Conservation (phyloP, 2,329 filamentous ascomycete species). For the Hypoxylon rubiginosum region DNA sequence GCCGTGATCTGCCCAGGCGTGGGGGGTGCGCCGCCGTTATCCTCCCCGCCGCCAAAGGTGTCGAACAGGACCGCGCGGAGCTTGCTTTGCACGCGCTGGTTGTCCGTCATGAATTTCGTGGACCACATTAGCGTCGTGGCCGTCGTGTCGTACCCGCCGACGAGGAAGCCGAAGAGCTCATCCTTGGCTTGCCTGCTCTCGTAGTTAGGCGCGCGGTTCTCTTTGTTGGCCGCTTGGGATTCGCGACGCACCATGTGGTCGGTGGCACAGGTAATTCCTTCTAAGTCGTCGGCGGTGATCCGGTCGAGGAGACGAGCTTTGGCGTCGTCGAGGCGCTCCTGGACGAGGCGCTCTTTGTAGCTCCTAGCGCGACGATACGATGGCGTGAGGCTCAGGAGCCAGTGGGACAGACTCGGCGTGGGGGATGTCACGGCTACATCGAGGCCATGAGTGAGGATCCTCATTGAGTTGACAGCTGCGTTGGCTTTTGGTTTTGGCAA, state of each 20-base stretch:
- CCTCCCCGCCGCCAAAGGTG: background rate
- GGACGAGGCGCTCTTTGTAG: too few relatives aligned
- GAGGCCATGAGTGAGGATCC: too few relatives aligned
- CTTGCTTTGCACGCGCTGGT: conserved; percentile 6
- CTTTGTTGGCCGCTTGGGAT: background rate
- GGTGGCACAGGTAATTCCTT: background rate
- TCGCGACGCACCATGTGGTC: conserved; percentile 1
- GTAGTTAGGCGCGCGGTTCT: background rate
- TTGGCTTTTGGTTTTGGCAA: too few relatives aligned
- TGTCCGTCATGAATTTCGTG: conserved; percentile 19
- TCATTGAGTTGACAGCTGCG: too few relatives aligned
- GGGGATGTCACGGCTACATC: too few relatives aligned
- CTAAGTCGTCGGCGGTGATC: too few relatives aligned
- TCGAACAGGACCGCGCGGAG: conserved; percentile 18
- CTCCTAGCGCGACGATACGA: too few relatives aligned
- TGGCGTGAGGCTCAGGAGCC: too few relatives aligned
- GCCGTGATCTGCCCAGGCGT: conserved; percentile 21
- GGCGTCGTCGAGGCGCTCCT: too few relatives aligned
- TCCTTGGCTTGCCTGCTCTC: background rate
- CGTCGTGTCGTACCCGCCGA: conserved; percentile 33
- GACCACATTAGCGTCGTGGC: conserved; percentile 17
- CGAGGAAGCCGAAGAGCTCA: conserved; percentile 18
- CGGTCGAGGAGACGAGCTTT: too few relatives aligned
- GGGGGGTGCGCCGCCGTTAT: background rate
- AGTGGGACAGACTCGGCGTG: too few relatives aligned